These are phyloP conservation scores for Dorcoceras hygrometricum DNA, from an alignment of 257 asterid genomes.

Conservation along the genomic window DNA sequence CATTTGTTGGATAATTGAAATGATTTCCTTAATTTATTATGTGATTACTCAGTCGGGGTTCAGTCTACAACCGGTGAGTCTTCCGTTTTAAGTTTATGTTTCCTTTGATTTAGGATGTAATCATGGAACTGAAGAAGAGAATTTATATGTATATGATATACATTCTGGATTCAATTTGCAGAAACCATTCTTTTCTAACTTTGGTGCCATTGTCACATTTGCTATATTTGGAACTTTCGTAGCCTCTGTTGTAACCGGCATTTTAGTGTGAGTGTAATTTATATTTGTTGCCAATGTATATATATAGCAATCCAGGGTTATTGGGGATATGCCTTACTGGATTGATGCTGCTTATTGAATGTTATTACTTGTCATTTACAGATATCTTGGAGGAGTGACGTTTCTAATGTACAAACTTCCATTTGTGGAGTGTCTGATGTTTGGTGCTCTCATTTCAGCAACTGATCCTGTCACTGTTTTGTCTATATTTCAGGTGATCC, in stretches of 20 bases:
- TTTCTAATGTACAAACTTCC: slow-evolving; percentile 90
- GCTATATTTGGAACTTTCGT: slow-evolving; percentile 87
- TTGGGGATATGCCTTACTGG: slow-evolving; percentile 14
- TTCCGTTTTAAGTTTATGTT: slow-evolving; percentile 12
- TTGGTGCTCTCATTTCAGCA: slow-evolving; percentile 98
- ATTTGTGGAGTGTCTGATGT: slow-evolving; percentile 94
- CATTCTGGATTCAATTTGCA: slow-evolving; percentile 42
- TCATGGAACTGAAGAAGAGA: slow-evolving; percentile 11
- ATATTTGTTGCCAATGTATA: slow-evolving; percentile 21
- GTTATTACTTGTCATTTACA: slow-evolving; percentile 36
- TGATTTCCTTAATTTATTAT: slow-evolving; percentile 54
- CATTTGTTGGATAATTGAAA: slow-evolving; percentile 19
- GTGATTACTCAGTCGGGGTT: slow-evolving; percentile 91
- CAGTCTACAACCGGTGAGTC: slow-evolving; percentile 92
- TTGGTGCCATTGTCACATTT: slow-evolving; percentile 93
- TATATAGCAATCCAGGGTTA: not conserved
- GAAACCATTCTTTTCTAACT: slow-evolving; percentile 98
- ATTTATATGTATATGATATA: slow-evolving; percentile 8
- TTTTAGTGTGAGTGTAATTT: slow-evolving; percentile 78
- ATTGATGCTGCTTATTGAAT: slow-evolving; percentile 11
- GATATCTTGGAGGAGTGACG: slow-evolving; percentile 81
- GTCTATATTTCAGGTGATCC: slow-evolving; percentile 89
- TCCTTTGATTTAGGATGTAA: slow-evolving; percentile 2
- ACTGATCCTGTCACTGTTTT: slow-evolving; percentile 98
- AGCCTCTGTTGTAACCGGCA: slow-evolving; percentile 85